Base-by-base conservation (phyloP, 768 basidiomycete species). In the Dentipellis sp. region DNA sequence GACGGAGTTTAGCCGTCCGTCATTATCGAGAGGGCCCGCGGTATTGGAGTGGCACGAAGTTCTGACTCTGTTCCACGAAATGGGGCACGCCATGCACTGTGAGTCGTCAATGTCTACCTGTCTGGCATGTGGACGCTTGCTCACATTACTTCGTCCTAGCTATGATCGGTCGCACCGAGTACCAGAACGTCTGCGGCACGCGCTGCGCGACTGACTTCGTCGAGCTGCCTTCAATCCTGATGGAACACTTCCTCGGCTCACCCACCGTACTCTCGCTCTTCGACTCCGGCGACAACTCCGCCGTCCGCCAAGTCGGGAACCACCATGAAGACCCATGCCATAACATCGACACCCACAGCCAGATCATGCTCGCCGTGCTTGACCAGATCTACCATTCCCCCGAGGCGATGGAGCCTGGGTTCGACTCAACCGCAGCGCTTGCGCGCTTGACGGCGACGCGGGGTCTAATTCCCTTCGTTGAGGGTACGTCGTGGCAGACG, bases 31-130 rank as follows among this genome's bases (percentile, higher is more conserved):
- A 11, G 86, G 85, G 0, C 79, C 90, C 5, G 84, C 91, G 0
- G 70, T 86, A 51, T 72, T 99, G 19, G 83, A 86, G 56, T 98
- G 94, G 94, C 86, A 88, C 63, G 94, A 98, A 62, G 91, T 97
- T 9, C 76, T 88, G 67, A 98, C 95, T 2, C 73, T 98, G 21
- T 97, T 94, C 72, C 97, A 99, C 64, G 97, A 99, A 72, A 97
- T 98, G 93, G 97, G 97, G 0, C 97, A 99, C 71, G 97, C 97
- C 10, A 93, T 99, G 82, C 97, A 99, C 68, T 99, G 97, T 97
- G 65, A 77, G 93, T 77, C 14, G n/a, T 11, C 42, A 29, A 47
- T 54, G 39, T 17, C 23, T 23, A 4, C 17, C 49, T 49, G 54
- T 36, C 59, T 47, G 16, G 34, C 53, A 37, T n/a, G 47, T 36